phyloP scores from a whole-genome alignment of 805 yeast genomes.

The Candida sithepensis region DNA sequence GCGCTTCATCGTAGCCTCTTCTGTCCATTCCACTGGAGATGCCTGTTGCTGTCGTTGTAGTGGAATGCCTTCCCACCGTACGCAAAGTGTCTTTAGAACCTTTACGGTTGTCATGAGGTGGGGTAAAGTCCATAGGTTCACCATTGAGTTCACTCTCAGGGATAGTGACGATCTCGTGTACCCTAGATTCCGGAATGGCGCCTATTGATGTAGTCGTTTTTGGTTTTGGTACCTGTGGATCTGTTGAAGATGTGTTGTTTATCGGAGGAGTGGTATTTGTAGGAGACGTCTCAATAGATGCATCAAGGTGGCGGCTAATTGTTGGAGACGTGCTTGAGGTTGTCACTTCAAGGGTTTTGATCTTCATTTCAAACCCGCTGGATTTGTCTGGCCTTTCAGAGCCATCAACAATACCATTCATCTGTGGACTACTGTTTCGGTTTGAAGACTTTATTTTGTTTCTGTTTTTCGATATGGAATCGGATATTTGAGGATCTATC shows the following conservation, averaged over 20 bases:
- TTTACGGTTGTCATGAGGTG: neutral
- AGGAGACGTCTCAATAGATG: neutral
- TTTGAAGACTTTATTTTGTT: neutral
- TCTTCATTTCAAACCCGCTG: conserved; percentile 13
- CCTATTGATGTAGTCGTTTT: neutral
- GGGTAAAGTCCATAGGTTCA: neutral
- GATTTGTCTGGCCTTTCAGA: conserved; percentile 5
- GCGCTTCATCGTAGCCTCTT: conserved; percentile 23
- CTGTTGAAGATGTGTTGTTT: neutral
- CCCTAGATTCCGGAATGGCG: neutral
- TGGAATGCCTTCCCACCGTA: conserved; percentile 12
- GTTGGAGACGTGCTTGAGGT: neutral
- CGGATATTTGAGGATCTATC: neutral
- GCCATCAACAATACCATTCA: neutral
- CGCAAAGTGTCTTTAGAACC: conserved; percentile 11
- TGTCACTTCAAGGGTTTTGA: conserved; percentile 12
- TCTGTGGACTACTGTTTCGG: neutral
- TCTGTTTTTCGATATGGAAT: neutral
- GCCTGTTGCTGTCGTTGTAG: conserved; percentile 8
- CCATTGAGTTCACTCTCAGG: neutral
- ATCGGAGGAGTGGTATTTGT: no score
- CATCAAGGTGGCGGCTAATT: neutral
- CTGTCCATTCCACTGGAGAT: conserved; percentile 24
- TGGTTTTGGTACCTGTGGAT: neutral
- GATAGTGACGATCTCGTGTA: neutral